Base-by-base conservation (phyloP, 441 rosid genomes). In the Adansonia madagascariensis region DNA sequence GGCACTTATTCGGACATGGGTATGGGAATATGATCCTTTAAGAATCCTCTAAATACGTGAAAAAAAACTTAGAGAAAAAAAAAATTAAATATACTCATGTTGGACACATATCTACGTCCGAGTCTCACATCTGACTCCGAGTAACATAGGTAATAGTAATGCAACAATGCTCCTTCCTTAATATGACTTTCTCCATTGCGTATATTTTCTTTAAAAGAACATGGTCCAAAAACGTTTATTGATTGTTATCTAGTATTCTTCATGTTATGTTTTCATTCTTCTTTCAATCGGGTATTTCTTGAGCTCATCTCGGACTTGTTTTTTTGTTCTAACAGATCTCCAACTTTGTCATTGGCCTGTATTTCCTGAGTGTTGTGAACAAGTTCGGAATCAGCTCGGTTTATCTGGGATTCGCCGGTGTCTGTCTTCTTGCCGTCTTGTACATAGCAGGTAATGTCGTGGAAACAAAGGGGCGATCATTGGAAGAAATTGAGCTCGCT, bases 381-480 rank as follows among this genome's bases (percentile, higher is more conserved):
- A 91, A 88, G 86, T 91, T 90, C 9, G 99, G 99, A 57, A 92
- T 96, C 89, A 91, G 97, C 89, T 78, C 89, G 15, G 96, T 92
- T 8, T 94, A 92, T 85, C 66, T 94, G 82, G 98, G 98, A 80
- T 94, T 94, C 39, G 84, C 98, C 0, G 86, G 84, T 14, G 71
- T 96, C 74, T 94, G 99, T 73, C 77, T 96, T 62, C 95, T 94
- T 67, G 98, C 96, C 0, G 94, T 91, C 67, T 62, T 92, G 80
- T 94, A 94, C 89, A 86, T 96, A 83, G 85, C 88, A 8, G 86
- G 89, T 63, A 91, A 92, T 43, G 94, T 96, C 0, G 96, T 96
- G 10, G 99, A 96, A 82, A 96, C 99, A 1, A 96, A 96, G 88
- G 99, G 99, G 63, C 84, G 97, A 35, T 94, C 99, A 22, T 83